Evolutionary conservation across 768 basidiomycete species (phyloP), one percentile per base, ranked within the genome.

Genomic region (Heimioporus sp.): DNA sequence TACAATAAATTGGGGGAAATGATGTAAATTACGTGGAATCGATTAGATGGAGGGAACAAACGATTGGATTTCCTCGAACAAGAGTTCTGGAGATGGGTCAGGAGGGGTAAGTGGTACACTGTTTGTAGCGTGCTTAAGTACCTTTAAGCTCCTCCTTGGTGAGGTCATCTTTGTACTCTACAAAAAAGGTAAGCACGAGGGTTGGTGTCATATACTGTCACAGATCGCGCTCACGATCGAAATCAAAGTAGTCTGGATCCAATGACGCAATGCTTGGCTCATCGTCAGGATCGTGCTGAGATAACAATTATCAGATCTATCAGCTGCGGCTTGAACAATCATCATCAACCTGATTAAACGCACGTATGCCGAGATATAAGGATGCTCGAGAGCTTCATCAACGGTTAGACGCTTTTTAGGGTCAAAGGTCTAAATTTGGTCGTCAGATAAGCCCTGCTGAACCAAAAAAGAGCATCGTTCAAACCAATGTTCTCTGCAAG

Each of bases 191-290:
- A 44, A 53, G 31, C 52, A 60, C 37, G 52, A 46, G 49, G 49
- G 4, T 12, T 19, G 12, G 12, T 21, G 13, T 13, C 35, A 12
- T 8, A 46, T 45, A 24, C 36, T 37, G 24, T 35, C 39, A 43
- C 43, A 32, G 37, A 36, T 38, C 10, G 19, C 15, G 70, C 85
- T 68, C 64, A 87, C 83, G 74, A 67, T 97, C 93, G 63, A 95
- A 96, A 59, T 92, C 87, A 69, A 97, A 97, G 71, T 94, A 97
- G 41, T 81, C 79, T 0, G 91, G 83, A 63, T 85, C 86, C 41
- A 97, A 79, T 10, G 90, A 85, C 38, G 81, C 76, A n/a, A 87
- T 86, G 28, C 75, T 74, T 2, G 95, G 94, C 64, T 97, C 94
- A 64, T 97, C 94, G 48, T 90, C 87, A 2, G 92, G 85, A 65